Evolutionary conservation across 768 basidiomycete species (phyloP), one percentile per base, ranked within the genome.

Genomic region (Termitomyces sp.): DNA sequence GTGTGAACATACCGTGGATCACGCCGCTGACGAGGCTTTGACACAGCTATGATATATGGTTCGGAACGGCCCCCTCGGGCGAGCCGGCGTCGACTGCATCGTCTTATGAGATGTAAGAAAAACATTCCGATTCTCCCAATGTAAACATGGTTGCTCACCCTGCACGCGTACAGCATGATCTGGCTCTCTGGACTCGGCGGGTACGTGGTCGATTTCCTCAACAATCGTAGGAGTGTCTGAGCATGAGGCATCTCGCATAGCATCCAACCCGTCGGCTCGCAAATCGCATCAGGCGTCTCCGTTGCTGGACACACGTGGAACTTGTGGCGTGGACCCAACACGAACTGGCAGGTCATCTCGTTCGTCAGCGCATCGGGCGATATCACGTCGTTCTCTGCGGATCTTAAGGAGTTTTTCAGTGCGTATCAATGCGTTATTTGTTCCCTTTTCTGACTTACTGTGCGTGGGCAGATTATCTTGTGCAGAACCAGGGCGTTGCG

Each of bases 331-430:
- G 82, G 83, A 22, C 77, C 81, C 3, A 82, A 82, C 65, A 52
- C 70, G 20, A 80, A 80, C 71, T 84, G 82, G 82, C 65, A 83
- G 67, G 82, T 83, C 13, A 67, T 81, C 59, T 82, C 82, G 9
- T 85, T 85, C 69, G 79, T 84, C 62, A 80, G 74, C 61, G 67
- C 72, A 2, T 55, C 69, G 2, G 82, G 79, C 0, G 68, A 83
- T 62, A 74, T 85, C 68, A 80, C 67, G 39, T 67, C 76, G 65
- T 86, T 85, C 73, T 74, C 67, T 55, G 80, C 65, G 22, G 82
- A 85, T 62, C 68, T 86, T 64, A 81, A 79, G 47, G 76, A 68
- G 22, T 84, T 85, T 71, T 83, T 85, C 70, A 66, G 83, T 85
- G 56, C 55, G 79, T 64, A 9, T 27, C 39, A 9, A 7, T 34